phyloP scores from a whole-genome alignment of 768 basidiomycete genomes.

The Podaxis sp. region DNA sequence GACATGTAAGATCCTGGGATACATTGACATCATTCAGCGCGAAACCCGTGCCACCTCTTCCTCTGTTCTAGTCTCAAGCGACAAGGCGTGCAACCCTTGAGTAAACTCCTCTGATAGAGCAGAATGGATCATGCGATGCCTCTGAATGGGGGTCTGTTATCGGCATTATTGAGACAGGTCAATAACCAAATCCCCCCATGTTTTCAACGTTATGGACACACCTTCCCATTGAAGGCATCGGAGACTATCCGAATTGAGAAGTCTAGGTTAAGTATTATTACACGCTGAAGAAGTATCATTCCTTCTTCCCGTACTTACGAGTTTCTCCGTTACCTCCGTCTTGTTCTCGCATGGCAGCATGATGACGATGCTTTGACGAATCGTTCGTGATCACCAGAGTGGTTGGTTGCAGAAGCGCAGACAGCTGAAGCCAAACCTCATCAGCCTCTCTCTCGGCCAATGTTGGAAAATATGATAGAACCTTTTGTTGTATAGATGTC shows the following conservation, averaged over 20 bases:
- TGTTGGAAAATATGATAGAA: conserved; percentile 25
- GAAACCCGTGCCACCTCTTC: conserved; percentile 36
- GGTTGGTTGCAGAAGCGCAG: conserved; percentile 56
- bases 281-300: not conserved
- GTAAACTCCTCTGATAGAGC: conserved; percentile 70
- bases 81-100: conserved; percentile 74
- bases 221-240: conserved; percentile 72
- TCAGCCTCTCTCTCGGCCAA: conserved; percentile 10
- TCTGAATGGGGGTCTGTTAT: conserved; percentile 67
- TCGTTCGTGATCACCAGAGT: conserved; percentile 74
- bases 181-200: conserved; percentile 5
- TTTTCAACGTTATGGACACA: conserved; percentile 28
- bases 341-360: conserved; percentile 75
- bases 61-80: conserved; percentile 70
- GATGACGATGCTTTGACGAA: conserved; percentile 84
- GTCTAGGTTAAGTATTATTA: conserved; percentile 43
- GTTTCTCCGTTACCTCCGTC: conserved; percentile 74
- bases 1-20: not conserved
- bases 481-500: conserved; percentile 61
- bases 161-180: conserved; percentile 15
- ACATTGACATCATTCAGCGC: not conserved
- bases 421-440: conserved; percentile 47
- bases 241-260: conserved; percentile 77
- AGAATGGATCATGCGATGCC: conserved; percentile 78
- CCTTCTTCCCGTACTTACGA: conserved; percentile 51